Percentiles rank a stretch among this genome's conserved stretches.
Conservation (phyloP, 208 protist species). For the Leishmania turanica region DNA sequence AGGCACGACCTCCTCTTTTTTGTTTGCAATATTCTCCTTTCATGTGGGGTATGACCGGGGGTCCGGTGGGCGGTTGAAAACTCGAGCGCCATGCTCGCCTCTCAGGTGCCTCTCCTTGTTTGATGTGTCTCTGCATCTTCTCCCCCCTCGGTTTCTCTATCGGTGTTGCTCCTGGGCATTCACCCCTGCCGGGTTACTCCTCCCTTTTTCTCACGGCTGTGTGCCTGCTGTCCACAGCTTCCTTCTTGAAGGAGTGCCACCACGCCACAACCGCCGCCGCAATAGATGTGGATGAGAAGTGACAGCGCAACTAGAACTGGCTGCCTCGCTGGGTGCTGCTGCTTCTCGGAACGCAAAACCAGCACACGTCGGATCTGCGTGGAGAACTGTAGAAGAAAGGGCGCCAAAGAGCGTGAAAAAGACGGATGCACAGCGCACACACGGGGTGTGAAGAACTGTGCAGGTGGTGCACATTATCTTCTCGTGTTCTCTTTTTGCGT, state of each 20-base stretch:
- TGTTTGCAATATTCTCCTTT: slow-evolving; percentile 1
- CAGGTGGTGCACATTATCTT: background rate
- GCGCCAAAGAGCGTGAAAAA: background rate
- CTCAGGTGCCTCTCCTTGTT: background rate
- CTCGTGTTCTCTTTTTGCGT: background rate
- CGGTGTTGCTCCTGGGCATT: background rate
- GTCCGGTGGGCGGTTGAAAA: background rate
- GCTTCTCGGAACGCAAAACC: background rate
- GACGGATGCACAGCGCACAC: background rate
- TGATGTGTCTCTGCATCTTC: background rate
- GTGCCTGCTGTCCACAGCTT: background rate
- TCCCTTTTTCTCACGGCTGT: background rate
- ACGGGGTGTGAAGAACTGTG: background rate
- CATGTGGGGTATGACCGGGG: background rate
- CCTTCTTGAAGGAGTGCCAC: background rate
- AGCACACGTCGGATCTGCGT: background rate
- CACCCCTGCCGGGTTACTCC: no score
- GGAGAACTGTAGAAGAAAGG: background rate
- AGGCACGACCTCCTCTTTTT: background rate
- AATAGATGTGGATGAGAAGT: no score
- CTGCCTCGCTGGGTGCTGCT: background rate
- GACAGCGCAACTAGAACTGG: background rate
- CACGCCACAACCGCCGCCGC: background rate
- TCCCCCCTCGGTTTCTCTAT: background rate
- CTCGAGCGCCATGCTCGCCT: background rate